Evolutionary conservation across 176 grass and related monocot genomes (phyloP).

Genomic region (Carex pumila): DNA sequence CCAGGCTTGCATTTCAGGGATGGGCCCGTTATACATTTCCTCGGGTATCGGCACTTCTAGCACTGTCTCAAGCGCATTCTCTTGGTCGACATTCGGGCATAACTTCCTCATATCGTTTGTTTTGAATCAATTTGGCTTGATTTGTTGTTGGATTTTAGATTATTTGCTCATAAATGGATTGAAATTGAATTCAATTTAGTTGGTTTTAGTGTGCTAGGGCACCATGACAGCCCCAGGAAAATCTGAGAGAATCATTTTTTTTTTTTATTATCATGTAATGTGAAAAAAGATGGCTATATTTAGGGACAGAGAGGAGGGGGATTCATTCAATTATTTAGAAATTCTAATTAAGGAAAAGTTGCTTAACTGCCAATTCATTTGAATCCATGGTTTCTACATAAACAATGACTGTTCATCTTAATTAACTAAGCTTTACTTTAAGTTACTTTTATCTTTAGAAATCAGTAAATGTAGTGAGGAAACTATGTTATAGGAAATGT

Average conservation of each 20-base stretch:
- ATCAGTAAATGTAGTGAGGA: neutral
- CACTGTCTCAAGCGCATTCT: constrained; percentile 90
- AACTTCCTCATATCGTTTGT: constrained; percentile 70
- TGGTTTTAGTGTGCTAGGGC: neutral
- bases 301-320: neutral
- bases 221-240: neutral
- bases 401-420: too few species aligned
- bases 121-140: neutral
- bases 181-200: neutral
- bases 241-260: neutral
- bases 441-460: neutral
- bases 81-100: constrained; percentile 68
- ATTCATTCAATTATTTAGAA: neutral
- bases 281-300: constrained; percentile 14
- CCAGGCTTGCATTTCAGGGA: constrained; percentile 72
- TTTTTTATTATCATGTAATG: neutral
- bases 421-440: too few species aligned
- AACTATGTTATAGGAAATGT: neutral
- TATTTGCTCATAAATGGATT: neutral
- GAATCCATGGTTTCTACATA: neutral
- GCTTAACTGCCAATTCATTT: neutral
- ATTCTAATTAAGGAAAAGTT: constrained; percentile 11
- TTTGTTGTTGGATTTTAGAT: neutral
- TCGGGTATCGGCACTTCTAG: constrained; percentile 97
- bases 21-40: constrained; percentile 57